Conservation (phyloP, 805 yeast species). For the Candida tibetensis region DNA sequence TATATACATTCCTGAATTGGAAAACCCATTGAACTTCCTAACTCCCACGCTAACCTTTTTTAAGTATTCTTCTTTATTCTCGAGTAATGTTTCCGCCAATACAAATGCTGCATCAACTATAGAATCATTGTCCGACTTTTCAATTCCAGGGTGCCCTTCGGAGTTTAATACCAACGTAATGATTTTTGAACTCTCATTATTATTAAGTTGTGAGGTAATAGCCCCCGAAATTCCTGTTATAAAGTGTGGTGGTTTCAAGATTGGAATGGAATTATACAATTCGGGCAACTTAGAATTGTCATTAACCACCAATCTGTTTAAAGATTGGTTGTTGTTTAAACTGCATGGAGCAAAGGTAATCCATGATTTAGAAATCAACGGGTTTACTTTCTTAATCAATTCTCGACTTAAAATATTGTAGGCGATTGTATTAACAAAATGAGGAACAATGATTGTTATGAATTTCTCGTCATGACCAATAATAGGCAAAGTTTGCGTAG, state of each 20-base stretch:
- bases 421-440: slow-evolving; percentile 34
- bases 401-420: slow-evolving; percentile 27
- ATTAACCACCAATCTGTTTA: slow-evolving; percentile 21
- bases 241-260: slow-evolving; percentile 58
- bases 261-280: slow-evolving; percentile 16
- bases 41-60: slow-evolving; percentile 19
- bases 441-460: slow-evolving; percentile 28
- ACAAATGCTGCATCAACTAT: slow-evolving; percentile 30
- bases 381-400: slow-evolving; percentile 15
- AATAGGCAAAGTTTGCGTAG: slow-evolving; percentile 23
- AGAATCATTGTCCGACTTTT: slow-evolving; percentile 47
- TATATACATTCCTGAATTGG: slow-evolving; percentile 27
- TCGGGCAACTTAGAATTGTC: slow-evolving; percentile 3
- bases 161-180: slow-evolving; percentile 43
- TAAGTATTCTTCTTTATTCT: slow-evolving; percentile 8
- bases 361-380: slow-evolving; percentile 17
- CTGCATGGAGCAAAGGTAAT: slow-evolving; percentile 36
- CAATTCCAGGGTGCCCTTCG: slow-evolving; percentile 63
- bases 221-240: slow-evolving; percentile 59
- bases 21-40: slow-evolving; percentile 21
- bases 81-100: slow-evolving; percentile 7
- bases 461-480: slow-evolving; percentile 6
- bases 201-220: slow-evolving; percentile 24
- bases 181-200: slow-evolving; percentile 2
- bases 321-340: slow-evolving; percentile 28